Conservation (phyloP, 805 yeast species). For the Candida morakotiae region DNA sequence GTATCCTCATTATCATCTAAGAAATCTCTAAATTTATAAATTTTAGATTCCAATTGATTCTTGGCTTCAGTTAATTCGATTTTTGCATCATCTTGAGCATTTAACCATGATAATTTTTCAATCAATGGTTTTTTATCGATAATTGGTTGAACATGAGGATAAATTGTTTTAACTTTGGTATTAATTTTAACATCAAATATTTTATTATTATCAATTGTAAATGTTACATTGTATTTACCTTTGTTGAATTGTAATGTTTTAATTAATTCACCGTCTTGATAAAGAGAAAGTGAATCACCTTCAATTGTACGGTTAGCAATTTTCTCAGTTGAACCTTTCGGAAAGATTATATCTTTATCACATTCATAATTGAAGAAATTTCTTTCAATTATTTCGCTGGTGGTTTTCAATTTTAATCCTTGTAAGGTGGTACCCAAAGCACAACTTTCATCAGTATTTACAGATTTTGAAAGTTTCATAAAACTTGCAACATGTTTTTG, state of each 20-base stretch:
- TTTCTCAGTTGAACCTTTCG: conserved; percentile 41
- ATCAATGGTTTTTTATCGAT: conserved; percentile 38
- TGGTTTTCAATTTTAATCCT: conserved; percentile 67
- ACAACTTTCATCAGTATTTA: conserved; percentile 94
- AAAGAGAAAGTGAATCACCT: conserved; percentile 24
- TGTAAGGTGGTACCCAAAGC: conserved; percentile 86
- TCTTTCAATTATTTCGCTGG: conserved; percentile 58
- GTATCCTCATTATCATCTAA: conserved; percentile 50
- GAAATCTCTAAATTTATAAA: conserved; percentile 63
- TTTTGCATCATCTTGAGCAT: conserved; percentile 52
- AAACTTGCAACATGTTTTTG: conserved; percentile 55
- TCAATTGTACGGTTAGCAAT: conserved; percentile 32
- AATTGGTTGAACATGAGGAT: conserved; percentile 32
- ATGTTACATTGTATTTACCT: conserved; percentile 15
- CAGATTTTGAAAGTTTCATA: conserved; percentile 66
- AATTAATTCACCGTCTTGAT: conserved; percentile 35
- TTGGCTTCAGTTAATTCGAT: conserved; percentile 51
- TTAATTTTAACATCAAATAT: conserved; percentile 30
- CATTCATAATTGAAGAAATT: conserved; percentile 47
- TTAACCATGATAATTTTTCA: conserved; percentile 49
- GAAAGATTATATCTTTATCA: conserved; percentile 37
- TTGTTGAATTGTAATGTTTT: conserved; percentile 23
- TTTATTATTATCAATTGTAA: conserved; percentile 46
- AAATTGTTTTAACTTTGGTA: conserved; percentile 21
- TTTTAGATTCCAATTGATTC: conserved; percentile 68